Evolutionary conservation across 805 yeast genomes (phyloP).

Genomic region (Yarrowia osloensis): DNA sequence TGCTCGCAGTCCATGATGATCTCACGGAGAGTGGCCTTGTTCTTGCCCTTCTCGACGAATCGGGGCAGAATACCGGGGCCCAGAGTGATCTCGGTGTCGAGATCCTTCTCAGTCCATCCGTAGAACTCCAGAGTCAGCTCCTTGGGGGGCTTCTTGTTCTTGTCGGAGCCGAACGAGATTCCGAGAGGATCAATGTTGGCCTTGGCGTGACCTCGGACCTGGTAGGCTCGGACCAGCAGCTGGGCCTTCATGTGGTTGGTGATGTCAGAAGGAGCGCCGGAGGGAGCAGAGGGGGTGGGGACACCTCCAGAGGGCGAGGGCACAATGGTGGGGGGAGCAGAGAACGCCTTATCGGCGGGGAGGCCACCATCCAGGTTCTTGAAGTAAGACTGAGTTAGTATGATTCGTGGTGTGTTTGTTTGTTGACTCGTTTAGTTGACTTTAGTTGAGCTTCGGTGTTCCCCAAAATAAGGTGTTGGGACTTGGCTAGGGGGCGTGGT

Average conservation of each 20-base stretch:
- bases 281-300: slow-evolving; percentile 58
- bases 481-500: background rate
- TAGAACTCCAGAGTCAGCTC: slow-evolving; percentile 92
- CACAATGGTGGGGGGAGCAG: slow-evolving; percentile 88
- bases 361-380: slow-evolving; percentile 76
- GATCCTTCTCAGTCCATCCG: slow-evolving; percentile 84
- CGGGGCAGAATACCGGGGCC: slow-evolving; percentile 98
- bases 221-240: slow-evolving; percentile 95
- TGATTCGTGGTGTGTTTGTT: background rate
- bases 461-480: background rate
- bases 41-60: slow-evolving; percentile 67
- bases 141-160: slow-evolving; percentile 57
- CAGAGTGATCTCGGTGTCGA: slow-evolving; percentile 77
- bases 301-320: slow-evolving; percentile 81
- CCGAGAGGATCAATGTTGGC: slow-evolving; percentile 96
- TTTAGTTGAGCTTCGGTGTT: background rate
- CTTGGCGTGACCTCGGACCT: slow-evolving; percentile 96
- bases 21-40: slow-evolving; percentile 72
- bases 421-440: background rate
- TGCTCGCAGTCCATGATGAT: slow-evolving; percentile 76
- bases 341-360: slow-evolving; percentile 72
- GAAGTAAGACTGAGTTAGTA: slow-evolving; percentile 61
- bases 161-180: slow-evolving; percentile 72
- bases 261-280: slow-evolving; percentile 55
- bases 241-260: slow-evolving; percentile 91